phyloP scores from a whole-genome alignment of 352 stramenopile species.

The Peronospora destructor region DNA sequence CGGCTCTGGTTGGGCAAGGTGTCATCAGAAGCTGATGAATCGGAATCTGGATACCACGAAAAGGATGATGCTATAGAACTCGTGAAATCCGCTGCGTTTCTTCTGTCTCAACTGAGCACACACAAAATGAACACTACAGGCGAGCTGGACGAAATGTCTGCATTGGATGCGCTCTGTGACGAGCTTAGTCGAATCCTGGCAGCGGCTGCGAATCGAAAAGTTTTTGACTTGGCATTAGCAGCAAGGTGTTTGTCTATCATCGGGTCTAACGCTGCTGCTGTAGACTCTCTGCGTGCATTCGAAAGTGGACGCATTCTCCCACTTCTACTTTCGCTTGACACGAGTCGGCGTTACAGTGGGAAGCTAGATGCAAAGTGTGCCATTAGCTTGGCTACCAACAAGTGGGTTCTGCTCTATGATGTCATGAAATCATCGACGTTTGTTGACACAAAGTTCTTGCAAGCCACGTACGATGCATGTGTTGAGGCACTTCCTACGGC shows the following conservation, averaged over 20 bases:
- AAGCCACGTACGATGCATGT: slow-evolving; percentile 31
- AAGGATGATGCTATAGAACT: slow-evolving; percentile 19
- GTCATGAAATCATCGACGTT: slow-evolving; percentile 48
- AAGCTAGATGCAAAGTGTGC: slow-evolving; percentile 30
- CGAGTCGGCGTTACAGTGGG: slow-evolving; percentile 24
- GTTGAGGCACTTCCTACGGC: slow-evolving; percentile 47
- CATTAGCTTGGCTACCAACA: slow-evolving; percentile 37
- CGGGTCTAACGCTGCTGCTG: slow-evolving; percentile 15
- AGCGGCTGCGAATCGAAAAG: not conserved
- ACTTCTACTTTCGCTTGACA: slow-evolving; percentile 33
- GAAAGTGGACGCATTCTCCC: slow-evolving; percentile 30
- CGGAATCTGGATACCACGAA: slow-evolving; percentile 14
- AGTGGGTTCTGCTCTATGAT: slow-evolving; percentile 51
- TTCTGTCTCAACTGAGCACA: slow-evolving; percentile 37
- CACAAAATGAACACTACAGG: slow-evolving; percentile 33
- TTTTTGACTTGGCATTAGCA: slow-evolving; percentile 36
- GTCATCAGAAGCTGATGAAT: not conserved
- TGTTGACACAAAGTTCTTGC: slow-evolving; percentile 36
- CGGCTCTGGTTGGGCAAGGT: slow-evolving; percentile 13
- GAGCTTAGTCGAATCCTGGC: slow-evolving; percentile 25
- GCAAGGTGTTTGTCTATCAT: slow-evolving; percentile 33
- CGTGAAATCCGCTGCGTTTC: slow-evolving; percentile 24
- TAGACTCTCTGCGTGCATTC: slow-evolving; percentile 36
- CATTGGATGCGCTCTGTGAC: slow-evolving; percentile 29
- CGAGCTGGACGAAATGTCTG: slow-evolving; percentile 22